phyloP scores from a whole-genome alignment of 2,329 filamentous ascomycete genomes.

The Alternaria incomplexa region DNA sequence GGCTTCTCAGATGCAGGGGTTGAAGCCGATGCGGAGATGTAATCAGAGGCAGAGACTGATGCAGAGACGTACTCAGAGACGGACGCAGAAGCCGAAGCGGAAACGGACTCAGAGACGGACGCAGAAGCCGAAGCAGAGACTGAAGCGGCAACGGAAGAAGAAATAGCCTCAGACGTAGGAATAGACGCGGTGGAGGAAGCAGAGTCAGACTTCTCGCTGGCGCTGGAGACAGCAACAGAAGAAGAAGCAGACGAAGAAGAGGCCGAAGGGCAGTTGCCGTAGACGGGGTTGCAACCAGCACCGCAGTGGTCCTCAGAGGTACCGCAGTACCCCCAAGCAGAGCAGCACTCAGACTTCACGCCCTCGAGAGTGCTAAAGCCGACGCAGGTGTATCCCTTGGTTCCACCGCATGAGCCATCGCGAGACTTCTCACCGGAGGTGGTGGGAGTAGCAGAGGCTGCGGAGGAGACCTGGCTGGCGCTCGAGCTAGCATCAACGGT shows the following conservation, averaged over 20 bases:
- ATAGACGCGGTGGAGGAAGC: neutral
- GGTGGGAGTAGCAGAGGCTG: slow-evolving; percentile 14
- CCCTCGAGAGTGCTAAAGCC: slow-evolving; percentile 22
- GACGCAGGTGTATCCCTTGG: slow-evolving; percentile 29
- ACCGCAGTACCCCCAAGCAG: slow-evolving; percentile 50
- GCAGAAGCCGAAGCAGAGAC: slow-evolving; percentile 1
- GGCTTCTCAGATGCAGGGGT: slow-evolving; percentile 7
- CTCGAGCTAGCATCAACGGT: neutral
- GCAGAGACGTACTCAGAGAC: neutral
- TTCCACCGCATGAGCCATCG: slow-evolving; percentile 31
- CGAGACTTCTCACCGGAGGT: slow-evolving; percentile 15
- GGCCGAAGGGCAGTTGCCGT: slow-evolving; percentile 28
- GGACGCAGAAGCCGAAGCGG: neutral
- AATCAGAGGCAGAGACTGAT: neutral
- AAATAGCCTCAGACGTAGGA: neutral
- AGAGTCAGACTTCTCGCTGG: slow-evolving; percentile 9
- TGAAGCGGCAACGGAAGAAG: neutral
- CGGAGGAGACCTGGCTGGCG: slow-evolving; percentile 6
- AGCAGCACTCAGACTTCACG: slow-evolving; percentile 53
- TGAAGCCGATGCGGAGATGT: slow-evolving; percentile 12
- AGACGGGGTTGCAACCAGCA: slow-evolving; percentile 36
- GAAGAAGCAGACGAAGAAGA: neutral
- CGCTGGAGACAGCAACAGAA: slow-evolving; percentile 1
- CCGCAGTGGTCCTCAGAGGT: slow-evolving; percentile 35
- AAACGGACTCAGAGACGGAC: slow-evolving; percentile 11